Conservation (phyloP, 176 grass and related monocot genomes). For the Oryza rufipogon region DNA sequence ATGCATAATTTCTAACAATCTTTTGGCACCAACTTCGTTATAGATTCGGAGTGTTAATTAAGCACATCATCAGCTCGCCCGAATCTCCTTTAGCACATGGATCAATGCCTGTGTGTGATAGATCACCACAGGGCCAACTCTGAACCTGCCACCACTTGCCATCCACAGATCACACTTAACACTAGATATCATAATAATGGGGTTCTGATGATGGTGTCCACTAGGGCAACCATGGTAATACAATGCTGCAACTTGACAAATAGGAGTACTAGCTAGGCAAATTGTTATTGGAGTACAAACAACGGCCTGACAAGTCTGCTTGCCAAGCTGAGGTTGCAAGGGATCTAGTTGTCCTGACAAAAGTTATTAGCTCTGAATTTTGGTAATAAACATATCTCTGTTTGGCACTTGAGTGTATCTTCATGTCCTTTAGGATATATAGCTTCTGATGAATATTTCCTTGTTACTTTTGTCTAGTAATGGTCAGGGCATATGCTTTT, state of each 20-base stretch:
- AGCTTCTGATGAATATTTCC: neutral
- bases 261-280: neutral
- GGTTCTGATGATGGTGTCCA: slow-evolving; percentile 43
- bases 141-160: slow-evolving; percentile 38
- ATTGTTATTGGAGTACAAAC: neutral
- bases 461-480: neutral
- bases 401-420: neutral
- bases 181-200: slow-evolving; percentile 24
- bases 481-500: neutral
- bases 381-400: neutral
- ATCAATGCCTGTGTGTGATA: slow-evolving; percentile 12
- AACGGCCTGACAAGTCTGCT: neutral
- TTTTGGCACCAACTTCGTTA: neutral
- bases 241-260: slow-evolving; percentile 38
- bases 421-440: neutral
- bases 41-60: slow-evolving; percentile 29
- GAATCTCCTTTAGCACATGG: slow-evolving; percentile 42
- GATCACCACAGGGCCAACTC: slow-evolving; percentile 22
- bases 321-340: slow-evolving; percentile 29
- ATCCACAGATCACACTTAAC: slow-evolving; percentile 43
- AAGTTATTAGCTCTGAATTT: neutral
- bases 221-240: slow-evolving; percentile 31
- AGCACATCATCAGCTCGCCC: slow-evolving; percentile 21
- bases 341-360: slow-evolving; percentile 34
- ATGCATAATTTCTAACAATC: too few species aligned